Percentiles rank a stretch among this genome's conserved stretches.
Evolutionary conservation across 2,329 filamentous ascomycete species (phyloP).

Genomic region (Pseudogymnoascus sp.): DNA sequence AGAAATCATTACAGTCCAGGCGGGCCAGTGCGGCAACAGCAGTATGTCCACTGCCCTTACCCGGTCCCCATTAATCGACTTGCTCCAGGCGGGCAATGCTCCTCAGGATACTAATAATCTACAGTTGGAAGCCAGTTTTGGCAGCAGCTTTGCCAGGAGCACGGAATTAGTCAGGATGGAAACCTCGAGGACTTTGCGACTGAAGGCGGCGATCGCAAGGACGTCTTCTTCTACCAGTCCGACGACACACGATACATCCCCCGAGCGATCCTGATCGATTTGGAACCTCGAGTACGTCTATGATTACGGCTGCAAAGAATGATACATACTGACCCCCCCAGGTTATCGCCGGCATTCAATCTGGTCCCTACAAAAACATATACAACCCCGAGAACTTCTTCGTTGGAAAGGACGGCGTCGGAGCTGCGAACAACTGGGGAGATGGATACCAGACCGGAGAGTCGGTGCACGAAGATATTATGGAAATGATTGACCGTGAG

Average conservation of each 20-base stretch:
- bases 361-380: constrained; percentile 92
- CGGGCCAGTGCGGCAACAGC: constrained; percentile 98
- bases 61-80: constrained; percentile 15
- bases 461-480: constrained; percentile 87
- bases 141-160: constrained; percentile 97
- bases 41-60: constrained; percentile 56
- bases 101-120: constrained; percentile 21
- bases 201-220: constrained; percentile 94
- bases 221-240: constrained; percentile 99
- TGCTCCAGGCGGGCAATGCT: background rate
- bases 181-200: constrained; percentile 97
- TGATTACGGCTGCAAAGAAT: no score
- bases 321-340: constrained; percentile 24
- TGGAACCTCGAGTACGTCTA: constrained; percentile 74
- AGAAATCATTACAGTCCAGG: constrained; percentile 98
- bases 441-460: constrained; percentile 93
- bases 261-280: constrained; percentile 86
- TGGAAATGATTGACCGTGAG: constrained; percentile 99
- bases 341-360: constrained; percentile 90
- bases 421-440: constrained; percentile 97
- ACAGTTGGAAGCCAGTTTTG: constrained; percentile 95
- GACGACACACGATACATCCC: constrained; percentile 98
- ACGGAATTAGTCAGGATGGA: constrained; percentile 94
- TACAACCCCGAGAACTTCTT: constrained; percentile 99
- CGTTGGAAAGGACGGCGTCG: constrained; percentile 85